Evolutionary conservation across 1,139 yeast genomes (phyloP), one percentile per base, ranked within the genome.

Genomic region (Kazachstania sp.): DNA sequence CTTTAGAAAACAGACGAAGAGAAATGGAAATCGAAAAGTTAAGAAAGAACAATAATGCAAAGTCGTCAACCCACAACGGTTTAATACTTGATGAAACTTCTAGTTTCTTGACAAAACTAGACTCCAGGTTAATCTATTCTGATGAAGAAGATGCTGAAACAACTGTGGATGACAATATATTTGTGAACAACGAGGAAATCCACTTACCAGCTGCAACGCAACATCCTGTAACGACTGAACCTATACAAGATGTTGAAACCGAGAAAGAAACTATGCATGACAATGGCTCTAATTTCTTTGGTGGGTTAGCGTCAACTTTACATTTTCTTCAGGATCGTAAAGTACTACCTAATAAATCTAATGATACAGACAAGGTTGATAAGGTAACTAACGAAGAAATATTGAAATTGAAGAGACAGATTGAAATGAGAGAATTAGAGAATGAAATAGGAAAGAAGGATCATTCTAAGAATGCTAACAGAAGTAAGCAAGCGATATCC

Each of bases 301-400:
- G 72, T 19, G 83, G 86, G 0, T 59, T 83, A 37, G 83, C 81
- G 3, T 73, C 78, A 3, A 75, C 88, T 0, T 69, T 85, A 45
- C 70, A 70, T 45, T 74, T 79, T 51, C 68, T 84, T 15, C 71
- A 73, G 50, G 66, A 75, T 2, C 71, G 72, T 31, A 72, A 75
- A n/a, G 63, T 71, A 5, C 52, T 75, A 58, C 16, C 54, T 53
- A 36, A 50, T 51, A 32, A 56, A 56, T 42, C 54, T 51, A 28
- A 52, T 55, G n/a, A 61, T 58, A 41, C 57, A 59, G 34, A 63
- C 59, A 57, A 58, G 12, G 12, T 11, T 7, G 51, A 53, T 23
- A 37, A 52, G 12, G 7, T 30, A 6, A 8, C 20, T 13, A 16
- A 31, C 3, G 42, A 39, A 15, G 63, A 58, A n/a, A 45, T 57